phyloP scores from a whole-genome alignment of 345 rosid genomes.

The Linum tenue region DNA sequence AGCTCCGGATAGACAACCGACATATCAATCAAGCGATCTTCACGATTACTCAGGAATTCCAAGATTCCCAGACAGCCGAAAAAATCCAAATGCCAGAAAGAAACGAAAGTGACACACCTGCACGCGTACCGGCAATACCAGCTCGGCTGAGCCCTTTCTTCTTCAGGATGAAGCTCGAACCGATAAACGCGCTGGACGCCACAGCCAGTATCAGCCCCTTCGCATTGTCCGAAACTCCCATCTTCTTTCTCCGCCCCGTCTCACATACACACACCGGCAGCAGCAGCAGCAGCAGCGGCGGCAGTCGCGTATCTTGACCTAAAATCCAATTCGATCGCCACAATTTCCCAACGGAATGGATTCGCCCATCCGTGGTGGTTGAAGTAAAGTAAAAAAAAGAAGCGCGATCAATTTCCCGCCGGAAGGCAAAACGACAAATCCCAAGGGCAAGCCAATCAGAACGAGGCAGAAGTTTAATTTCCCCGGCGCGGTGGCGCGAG shows the following conservation, averaged over 20 bases:
- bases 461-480: too few relatives aligned
- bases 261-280: background rate
- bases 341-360: background rate
- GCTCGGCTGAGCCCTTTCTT: constrained; percentile 93
- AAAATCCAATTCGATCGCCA: background rate
- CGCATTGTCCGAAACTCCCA: constrained; percentile 57
- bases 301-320: too few relatives aligned
- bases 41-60: too few relatives aligned
- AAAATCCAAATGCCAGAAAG: background rate
- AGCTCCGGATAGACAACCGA: too few relatives aligned
- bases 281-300: too few relatives aligned
- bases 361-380: too few relatives aligned
- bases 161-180: constrained; percentile 88
- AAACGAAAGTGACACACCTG: constrained; percentile 36
- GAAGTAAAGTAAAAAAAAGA: background rate
- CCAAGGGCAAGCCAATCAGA: background rate
- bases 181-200: constrained; percentile 68
- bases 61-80: background rate
- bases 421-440: background rate
- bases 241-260: constrained; percentile 3
- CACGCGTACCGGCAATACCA: constrained; percentile 66
- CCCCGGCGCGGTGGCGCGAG: too few relatives aligned
- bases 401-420: background rate
- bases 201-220: constrained; percentile 69
- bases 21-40: too few relatives aligned